Base-by-base conservation (phyloP, 495 filamentous ascomycete species). In the Neurospora sp. region DNA sequence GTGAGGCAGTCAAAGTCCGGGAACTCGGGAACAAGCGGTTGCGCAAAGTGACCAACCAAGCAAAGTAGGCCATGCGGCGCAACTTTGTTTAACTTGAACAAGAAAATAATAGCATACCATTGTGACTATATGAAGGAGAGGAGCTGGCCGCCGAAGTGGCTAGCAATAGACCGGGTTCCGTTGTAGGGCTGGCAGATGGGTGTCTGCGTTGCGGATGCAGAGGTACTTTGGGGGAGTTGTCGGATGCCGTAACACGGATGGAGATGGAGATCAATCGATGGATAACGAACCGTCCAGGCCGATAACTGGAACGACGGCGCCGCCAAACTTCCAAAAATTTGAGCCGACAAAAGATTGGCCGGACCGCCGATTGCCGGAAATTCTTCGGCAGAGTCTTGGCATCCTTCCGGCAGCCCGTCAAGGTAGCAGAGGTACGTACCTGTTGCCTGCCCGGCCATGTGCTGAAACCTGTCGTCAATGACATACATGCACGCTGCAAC, bases 311-410 rank as follows among this genome's bases (percentile, higher is more conserved):
- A 35, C 27, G 47, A 61, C 27, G 53, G 53, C 53, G 27, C 53
- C 53, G 53, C 53, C 53, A 61, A 70, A 27, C 65, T 47, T 71
- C 76, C 71, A 78, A 78, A 79, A 78, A 79, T 69, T 69, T 75
- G 69, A 72, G 53, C 73, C 69, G 71, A 65, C 70, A 14, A 71
- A 53, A 69, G 41, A 72, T 70, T 68, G 69, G 42, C 71, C 69
- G 44, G 69, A 68, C 76, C 72, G 74, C 74, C 77, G 75, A 78
- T 77, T 76, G 70, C 77, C 78, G 78, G 78, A 71, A 61, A 59
- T 70, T 74, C 47, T 71, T 71, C 68, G 72, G 76, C 9, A 40
- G 12, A 16, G 45, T 41, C 39, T 45, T 70, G 45, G 10, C 16
- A 71, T 61, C 7, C n/a, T 40, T 72, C 68, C 53, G 53, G 53